These are phyloP conservation scores for Colletotrichum sp. DNA, from an alignment of 2,329 filamentous ascomycete species.

Conservation along the genomic window DNA sequence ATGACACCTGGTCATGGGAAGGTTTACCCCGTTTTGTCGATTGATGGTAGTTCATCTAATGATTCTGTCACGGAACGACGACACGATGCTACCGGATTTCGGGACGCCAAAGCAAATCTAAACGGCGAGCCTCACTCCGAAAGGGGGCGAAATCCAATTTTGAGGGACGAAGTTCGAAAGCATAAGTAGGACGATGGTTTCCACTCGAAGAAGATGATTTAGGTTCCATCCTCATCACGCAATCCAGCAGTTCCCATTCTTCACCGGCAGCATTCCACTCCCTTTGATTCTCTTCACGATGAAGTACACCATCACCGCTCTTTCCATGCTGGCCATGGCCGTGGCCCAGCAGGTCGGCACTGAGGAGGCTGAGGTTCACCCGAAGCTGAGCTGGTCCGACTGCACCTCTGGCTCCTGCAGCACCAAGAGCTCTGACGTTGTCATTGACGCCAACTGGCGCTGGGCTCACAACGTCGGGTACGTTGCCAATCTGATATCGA, in stretches of 20 bases:
- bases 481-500: constrained; percentile 35
- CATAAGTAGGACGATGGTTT: neutral
- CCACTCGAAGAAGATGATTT: neutral
- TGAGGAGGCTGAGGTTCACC: constrained; percentile 27
- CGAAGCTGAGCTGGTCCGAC: constrained; percentile 29
- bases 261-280: neutral
- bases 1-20: neutral
- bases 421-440: constrained; percentile 44
- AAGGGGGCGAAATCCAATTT: neutral
- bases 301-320: constrained; percentile 20
- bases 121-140: constrained; percentile 15
- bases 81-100: neutral
- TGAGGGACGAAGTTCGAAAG: neutral
- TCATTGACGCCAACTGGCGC: constrained; percentile 55
- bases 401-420: constrained; percentile 37
- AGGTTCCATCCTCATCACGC: neutral
- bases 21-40: neutral
- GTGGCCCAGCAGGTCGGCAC: constrained; percentile 28
- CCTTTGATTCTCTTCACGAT: neutral
- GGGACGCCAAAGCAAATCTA: neutral
- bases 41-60: neutral
- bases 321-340: constrained; percentile 24
- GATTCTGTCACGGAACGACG: neutral
- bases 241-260: neutral
- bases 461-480: constrained; percentile 45